Conservation (phyloP, 257 asterid species). For the Penstemon eatonii region DNA sequence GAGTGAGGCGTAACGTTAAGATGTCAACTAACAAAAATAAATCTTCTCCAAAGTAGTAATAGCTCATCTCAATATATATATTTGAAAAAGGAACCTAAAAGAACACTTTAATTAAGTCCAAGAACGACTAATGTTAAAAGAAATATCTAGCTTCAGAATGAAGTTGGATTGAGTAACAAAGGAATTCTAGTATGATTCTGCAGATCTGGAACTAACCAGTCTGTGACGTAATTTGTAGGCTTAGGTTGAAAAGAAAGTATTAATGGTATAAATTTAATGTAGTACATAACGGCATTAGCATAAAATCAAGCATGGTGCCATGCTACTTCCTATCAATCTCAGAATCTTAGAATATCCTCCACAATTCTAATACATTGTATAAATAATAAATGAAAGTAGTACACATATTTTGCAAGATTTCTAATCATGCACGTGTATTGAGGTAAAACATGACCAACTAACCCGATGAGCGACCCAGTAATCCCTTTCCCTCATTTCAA, state of each 20-base stretch:
- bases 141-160: not conserved
- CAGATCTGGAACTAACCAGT: conserved; percentile 7
- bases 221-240: not conserved
- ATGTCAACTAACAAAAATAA: not conserved
- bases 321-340: not conserved
- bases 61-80: no score
- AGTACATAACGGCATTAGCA: not conserved
- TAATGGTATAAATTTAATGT: not conserved
- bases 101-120: no score
- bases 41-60: no score
- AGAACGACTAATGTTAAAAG: no score
- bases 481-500: conserved; percentile 72
- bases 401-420: conserved; percentile 7
- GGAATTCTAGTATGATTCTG: conserved; percentile 12
- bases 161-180: conserved; percentile 7
- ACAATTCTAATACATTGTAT: conserved; percentile 6
- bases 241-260: not conserved
- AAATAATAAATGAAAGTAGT: not conserved
- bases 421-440: conserved; percentile 14
- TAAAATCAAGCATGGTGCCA: conserved; percentile 4
- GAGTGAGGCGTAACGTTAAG: not conserved
- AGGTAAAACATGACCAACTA: conserved; percentile 32
- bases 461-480: conserved; percentile 78
- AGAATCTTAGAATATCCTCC: not conserved
- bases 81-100: no score